Conservation (phyloP, 192 early-diverging fungal species). For the Coemansia sp. region DNA sequence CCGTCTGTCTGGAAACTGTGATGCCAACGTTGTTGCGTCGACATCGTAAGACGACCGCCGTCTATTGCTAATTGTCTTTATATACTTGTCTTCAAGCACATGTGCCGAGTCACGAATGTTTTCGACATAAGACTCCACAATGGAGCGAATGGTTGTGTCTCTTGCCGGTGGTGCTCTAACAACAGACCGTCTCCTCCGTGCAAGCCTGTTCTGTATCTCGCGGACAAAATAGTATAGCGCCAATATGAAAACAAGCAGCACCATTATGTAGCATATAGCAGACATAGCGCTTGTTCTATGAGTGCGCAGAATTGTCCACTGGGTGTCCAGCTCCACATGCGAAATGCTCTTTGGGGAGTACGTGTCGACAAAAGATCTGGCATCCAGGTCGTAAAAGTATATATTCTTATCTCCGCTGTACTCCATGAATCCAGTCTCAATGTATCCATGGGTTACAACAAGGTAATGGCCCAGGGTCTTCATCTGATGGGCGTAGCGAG, state of each 20-base stretch:
- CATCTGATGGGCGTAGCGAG: slow-evolving; percentile 52
- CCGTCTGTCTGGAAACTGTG: neutral
- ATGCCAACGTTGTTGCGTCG: neutral
- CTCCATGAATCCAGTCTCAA: slow-evolving; percentile 4
- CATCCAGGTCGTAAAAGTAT: slow-evolving; percentile 42
- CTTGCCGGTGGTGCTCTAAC: neutral
- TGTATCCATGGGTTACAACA: slow-evolving; percentile 36
- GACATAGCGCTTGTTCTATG: slow-evolving; percentile 19
- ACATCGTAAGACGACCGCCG: neutral
- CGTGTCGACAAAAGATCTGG: slow-evolving; percentile 25
- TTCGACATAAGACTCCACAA: slow-evolving; percentile 29
- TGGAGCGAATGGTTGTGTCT: slow-evolving; percentile 3
- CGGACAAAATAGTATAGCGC: slow-evolving; percentile 27
- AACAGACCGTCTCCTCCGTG: slow-evolving; percentile 1
- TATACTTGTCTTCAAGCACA: slow-evolving; percentile 14
- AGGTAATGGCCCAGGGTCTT: slow-evolving; percentile 42
- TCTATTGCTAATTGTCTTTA: neutral
- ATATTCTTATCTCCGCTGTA: slow-evolving; percentile 28
- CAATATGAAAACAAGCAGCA: slow-evolving; percentile 18
- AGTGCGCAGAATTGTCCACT: slow-evolving; percentile 26
- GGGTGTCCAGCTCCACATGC: slow-evolving; percentile 26
- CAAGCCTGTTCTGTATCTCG: slow-evolving; percentile 10
- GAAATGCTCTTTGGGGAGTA: slow-evolving; percentile 40
- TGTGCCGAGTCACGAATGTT: slow-evolving; percentile 24
- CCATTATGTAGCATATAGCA: slow-evolving; percentile 25